Conservation (phyloP, 1,284 basidiomycete genomes). For the Nidula niveotomentosa region DNA sequence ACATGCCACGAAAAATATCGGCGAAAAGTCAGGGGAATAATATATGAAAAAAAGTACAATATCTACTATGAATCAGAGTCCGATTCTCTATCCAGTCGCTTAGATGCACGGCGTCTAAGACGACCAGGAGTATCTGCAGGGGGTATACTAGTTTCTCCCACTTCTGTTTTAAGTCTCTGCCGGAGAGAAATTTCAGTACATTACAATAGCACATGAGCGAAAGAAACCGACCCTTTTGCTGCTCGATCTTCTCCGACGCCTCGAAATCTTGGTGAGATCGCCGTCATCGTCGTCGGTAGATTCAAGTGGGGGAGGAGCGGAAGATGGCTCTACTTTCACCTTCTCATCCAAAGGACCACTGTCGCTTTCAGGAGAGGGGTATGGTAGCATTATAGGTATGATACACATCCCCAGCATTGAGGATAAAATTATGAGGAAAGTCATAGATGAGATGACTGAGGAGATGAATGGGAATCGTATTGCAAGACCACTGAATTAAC, state of each 20-base stretch:
- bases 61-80: conserved; percentile 11
- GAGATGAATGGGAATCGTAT: conserved; percentile 65
- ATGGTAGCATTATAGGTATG: conserved; percentile 41
- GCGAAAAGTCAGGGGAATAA: neutral
- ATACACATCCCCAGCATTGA: conserved; percentile 51
- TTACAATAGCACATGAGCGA: too few species aligned
- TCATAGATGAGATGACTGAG: conserved; percentile 38
- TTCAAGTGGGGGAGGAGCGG: too few species aligned
- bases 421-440: conserved; percentile 54
- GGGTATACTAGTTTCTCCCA: conserved; percentile 12
- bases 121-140: conserved; percentile 9
- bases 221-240: too few species aligned
- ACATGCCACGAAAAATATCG: neutral
- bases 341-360: neutral
- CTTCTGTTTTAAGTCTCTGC: conserved; percentile 16
- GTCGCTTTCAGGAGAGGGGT: conserved; percentile 7
- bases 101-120: conserved; percentile 19
- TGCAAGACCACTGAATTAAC: conserved; percentile 55
- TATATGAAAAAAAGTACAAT: neutral
- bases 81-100: conserved; percentile 7
- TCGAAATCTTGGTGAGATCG: too few species aligned
- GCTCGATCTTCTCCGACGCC: too few species aligned
- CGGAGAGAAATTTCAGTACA: neutral
- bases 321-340: neutral
- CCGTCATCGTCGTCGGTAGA: too few species aligned